Conservation (phyloP, 345 rosid genomes). For the Rhizophora mangle region DNA sequence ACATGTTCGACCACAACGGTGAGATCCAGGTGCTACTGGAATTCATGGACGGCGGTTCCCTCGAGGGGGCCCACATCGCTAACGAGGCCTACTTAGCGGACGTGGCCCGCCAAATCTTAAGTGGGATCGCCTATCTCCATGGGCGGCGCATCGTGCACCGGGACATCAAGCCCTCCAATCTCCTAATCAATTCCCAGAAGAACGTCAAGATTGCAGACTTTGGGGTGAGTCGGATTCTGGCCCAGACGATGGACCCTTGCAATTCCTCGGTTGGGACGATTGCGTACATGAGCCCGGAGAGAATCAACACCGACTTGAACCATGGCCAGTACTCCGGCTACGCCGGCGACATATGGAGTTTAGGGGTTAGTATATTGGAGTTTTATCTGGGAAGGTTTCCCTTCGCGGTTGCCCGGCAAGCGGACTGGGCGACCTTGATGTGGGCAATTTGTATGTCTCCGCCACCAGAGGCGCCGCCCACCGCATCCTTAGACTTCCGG, state of each 20-base stretch:
- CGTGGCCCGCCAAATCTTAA: slow-evolving; percentile 68
- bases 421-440: slow-evolving; percentile 97
- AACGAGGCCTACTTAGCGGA: slow-evolving; percentile 49
- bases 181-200: slow-evolving; percentile 56
- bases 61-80: slow-evolving; percentile 63
- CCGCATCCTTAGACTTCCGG: slow-evolving; percentile 65
- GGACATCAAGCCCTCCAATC: slow-evolving; percentile 87
- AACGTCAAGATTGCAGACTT: slow-evolving; percentile 91
- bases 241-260: slow-evolving; percentile 94
- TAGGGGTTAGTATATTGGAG: slow-evolving; percentile 85
- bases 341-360: slow-evolving; percentile 92
- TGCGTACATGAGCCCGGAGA: slow-evolving; percentile 96
- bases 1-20: slow-evolving; percentile 79
- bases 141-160: slow-evolving; percentile 78
- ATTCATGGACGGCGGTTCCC: slow-evolving; percentile 84
- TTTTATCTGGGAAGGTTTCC: slow-evolving; percentile 86
- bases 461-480: slow-evolving; percentile 77
- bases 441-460: slow-evolving; percentile 81
- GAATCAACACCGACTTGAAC: slow-evolving; percentile 92
- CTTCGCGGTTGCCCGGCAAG: slow-evolving; percentile 63
- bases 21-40: slow-evolving; percentile 91
- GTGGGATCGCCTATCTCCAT: slow-evolving; percentile 80
- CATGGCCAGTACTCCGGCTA: slow-evolving; percentile 73
- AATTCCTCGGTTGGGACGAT: slow-evolving; percentile 91
- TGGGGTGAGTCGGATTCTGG: slow-evolving; percentile 77